Evolutionary conservation across 2,329 filamentous ascomycete genomes (phyloP).

Genomic region (Knufia petricola): DNA sequence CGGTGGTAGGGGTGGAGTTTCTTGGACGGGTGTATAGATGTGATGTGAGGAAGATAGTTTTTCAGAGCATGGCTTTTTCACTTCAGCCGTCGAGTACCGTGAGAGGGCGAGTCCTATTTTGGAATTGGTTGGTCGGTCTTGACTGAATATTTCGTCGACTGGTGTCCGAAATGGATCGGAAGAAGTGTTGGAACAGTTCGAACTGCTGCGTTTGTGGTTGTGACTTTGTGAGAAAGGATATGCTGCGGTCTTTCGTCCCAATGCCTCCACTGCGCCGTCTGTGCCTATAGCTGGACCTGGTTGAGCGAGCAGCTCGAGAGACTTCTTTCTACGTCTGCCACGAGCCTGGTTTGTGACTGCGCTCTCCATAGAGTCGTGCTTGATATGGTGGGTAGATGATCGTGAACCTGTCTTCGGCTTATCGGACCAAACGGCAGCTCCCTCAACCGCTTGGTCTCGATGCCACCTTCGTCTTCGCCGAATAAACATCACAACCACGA

Average conservation of each 20-base stretch:
- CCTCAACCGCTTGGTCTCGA: neutral
- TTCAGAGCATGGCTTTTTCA: no score
- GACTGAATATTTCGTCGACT: neutral
- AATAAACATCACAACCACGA: neutral
- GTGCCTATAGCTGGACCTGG: neutral
- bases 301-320: neutral
- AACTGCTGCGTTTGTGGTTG: no score
- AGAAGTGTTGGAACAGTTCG: neutral
- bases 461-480: neutral
- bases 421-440: neutral
- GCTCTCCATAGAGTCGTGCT: neutral
- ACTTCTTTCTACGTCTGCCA: neutral
- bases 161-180: conserved; percentile 4
- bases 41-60: no score
- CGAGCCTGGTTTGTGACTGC: neutral
- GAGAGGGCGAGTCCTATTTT: neutral
- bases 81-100: neutral
- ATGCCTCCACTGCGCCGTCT: neutral
- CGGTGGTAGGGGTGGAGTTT: neutral
- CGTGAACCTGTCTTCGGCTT: neutral
- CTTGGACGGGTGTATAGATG: no score
- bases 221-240: no score
- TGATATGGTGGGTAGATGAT: neutral
- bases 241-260: no score
- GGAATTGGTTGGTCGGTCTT: neutral